Percentiles rank a stretch among this genome's conserved stretches.
These are phyloP conservation scores for Rhodotorula babjevae DNA, from an alignment of 768 basidiomycete genomes.

Conservation along the genomic window DNA sequence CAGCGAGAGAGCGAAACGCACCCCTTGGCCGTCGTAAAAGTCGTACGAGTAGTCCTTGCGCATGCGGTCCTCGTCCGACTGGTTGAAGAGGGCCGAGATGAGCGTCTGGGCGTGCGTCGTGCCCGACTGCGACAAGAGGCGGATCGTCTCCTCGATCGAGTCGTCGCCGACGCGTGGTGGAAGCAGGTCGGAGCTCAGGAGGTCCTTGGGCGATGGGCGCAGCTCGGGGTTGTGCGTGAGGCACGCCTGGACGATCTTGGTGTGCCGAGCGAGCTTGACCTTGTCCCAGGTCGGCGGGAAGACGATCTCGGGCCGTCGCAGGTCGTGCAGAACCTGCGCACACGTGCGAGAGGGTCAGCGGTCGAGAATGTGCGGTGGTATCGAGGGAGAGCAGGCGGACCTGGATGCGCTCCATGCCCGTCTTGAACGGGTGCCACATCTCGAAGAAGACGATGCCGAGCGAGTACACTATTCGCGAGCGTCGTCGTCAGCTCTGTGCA, in stretches of 20 bases:
- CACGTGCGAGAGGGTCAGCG: background rate
- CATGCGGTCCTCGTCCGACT: slow-evolving; percentile 34
- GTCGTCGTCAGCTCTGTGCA: background rate
- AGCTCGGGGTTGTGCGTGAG: slow-evolving; percentile 42
- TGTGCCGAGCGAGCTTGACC: slow-evolving; percentile 34
- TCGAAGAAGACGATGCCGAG: slow-evolving; percentile 42
- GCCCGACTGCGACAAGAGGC: slow-evolving; percentile 37
- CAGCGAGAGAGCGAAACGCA: background rate
- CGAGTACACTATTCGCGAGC: slow-evolving; percentile 36
- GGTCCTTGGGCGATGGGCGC: slow-evolving; percentile 41
- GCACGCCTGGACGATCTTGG: slow-evolving; percentile 43
- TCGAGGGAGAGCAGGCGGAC: background rate
- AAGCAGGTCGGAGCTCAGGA: slow-evolving; percentile 39
- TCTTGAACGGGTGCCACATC: slow-evolving; percentile 39
- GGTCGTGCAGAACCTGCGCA: slow-evolving; percentile 39
- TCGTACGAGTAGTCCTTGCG: slow-evolving; percentile 39
- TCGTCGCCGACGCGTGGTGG: slow-evolving; percentile 42
- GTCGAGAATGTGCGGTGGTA: too few species aligned
- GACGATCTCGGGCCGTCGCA: slow-evolving; percentile 41
- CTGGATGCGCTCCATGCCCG: slow-evolving; percentile 44
- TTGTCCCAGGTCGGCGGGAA: slow-evolving; percentile 43
- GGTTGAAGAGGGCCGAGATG: slow-evolving; percentile 37
- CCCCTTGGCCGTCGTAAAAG: slow-evolving; percentile 34
- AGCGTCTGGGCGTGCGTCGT: slow-evolving; percentile 36
- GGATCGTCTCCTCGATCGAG: slow-evolving; percentile 39